Percentiles rank a stretch among this genome's conserved stretches.
These are phyloP conservation scores for Delphinella strobiligena DNA, from an alignment of 2,329 filamentous ascomycete species.

Conservation along the genomic window DNA sequence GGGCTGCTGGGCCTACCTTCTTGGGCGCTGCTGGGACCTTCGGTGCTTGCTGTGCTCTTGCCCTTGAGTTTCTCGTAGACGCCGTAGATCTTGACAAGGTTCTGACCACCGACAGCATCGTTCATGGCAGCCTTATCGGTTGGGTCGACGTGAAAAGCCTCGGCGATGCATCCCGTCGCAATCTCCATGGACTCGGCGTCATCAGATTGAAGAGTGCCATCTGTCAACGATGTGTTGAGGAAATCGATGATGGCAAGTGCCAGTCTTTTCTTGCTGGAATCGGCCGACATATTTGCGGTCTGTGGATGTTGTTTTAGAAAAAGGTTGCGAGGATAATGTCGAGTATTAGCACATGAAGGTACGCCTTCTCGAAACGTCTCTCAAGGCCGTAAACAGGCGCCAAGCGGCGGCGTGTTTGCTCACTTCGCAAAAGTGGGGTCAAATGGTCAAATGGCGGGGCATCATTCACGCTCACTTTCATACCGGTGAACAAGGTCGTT, in stretches of 20 bases:
- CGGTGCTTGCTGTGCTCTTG: slow-evolving; percentile 39
- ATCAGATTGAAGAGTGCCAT: slow-evolving; percentile 78
- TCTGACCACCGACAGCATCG: slow-evolving; percentile 74
- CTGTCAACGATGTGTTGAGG: slow-evolving; percentile 68
- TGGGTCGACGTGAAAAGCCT: slow-evolving; percentile 92
- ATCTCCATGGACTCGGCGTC: slow-evolving; percentile 92
- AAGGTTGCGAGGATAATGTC: no score
- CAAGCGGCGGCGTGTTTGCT: not conserved
- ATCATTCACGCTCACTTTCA: no score
- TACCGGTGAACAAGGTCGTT: no score
- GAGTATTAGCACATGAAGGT: no score
- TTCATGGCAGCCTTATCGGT: slow-evolving; percentile 58
- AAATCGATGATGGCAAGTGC: slow-evolving; percentile 97
- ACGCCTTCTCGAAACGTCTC: no score
- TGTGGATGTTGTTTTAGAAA: not conserved
- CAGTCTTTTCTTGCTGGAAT: slow-evolving; percentile 65
- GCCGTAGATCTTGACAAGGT: slow-evolving; percentile 79
- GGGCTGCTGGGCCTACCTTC: slow-evolving; percentile 17
- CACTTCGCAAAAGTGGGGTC: not conserved
- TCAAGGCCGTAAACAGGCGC: no score
- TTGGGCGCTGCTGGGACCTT: slow-evolving; percentile 26
- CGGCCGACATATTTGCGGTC: slow-evolving; percentile 11
- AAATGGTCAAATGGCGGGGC: no score
- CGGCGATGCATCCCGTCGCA: slow-evolving; percentile 84
- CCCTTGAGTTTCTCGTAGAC: slow-evolving; percentile 92